Base-by-base conservation (phyloP, 352 stramenopile genomes). In the Pythium sukuiense region DNA sequence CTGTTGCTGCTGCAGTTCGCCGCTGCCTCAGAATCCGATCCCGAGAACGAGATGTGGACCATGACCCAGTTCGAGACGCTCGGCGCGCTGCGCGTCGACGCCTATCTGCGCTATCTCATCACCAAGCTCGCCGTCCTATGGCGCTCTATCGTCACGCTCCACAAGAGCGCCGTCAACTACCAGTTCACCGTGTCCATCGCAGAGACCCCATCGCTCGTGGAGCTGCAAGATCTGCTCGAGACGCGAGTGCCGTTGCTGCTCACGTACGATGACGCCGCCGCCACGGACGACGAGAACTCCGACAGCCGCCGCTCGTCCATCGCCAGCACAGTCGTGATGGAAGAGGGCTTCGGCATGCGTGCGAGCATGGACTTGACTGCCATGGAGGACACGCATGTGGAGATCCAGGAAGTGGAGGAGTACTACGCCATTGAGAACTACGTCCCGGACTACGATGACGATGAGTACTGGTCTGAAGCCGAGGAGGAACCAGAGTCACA, bases 181-280 rank as follows among this genome's bases (percentile, higher is more conserved):
- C 81, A 72, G 43, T 72, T 86, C 49, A 88, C 80, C 27, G 67
- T 88, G 13, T 88, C 80, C 9, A 84, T 86, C 30, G 77, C 73
- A 8, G 77, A 82, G 39, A 83, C 75, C 57, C 35, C 72, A 24
- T 59, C 69, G 18, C 59, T 73, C 14, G 18, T 32, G 24, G 46
- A 65, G 27, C 48, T 55, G 3, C 62, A 61, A 32, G 41, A 65
- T 14, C 43, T 59, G 24, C 70, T 79, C 7, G 54, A 80, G 41
- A 49, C 69, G 53, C 49, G 64, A 20, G 43, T 66, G 30, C 56
- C 56, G n/a, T 12, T 65, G 39, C 37, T 65, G 29, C 61, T 68
- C 54, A 63, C 61, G 33, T 68, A 62, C 45, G 61, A 68, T 33
- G 39, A 61, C 24, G 53, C 20, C 8, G 53, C 60, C 27, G 27